phyloP scores from a whole-genome alignment of 2,329 filamentous ascomycete species.

The Orbilia javanica region DNA sequence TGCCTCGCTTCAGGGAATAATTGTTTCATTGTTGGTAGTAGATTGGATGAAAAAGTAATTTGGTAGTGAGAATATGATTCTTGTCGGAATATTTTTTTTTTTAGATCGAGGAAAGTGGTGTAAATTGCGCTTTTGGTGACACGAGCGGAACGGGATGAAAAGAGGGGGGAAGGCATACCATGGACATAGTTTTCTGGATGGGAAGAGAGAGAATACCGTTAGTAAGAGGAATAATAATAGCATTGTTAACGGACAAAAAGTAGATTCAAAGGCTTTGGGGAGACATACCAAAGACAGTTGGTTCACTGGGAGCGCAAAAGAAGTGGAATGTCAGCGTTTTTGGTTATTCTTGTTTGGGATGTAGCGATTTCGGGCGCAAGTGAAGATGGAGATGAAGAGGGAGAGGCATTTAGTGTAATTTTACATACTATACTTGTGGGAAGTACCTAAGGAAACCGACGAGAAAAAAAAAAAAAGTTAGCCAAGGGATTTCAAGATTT shows the following conservation, averaged over 20 bases:
- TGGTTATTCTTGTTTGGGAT: background rate
- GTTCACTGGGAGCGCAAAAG: constrained; percentile 73
- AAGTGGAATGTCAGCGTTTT: constrained; percentile 41
- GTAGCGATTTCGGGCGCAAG: constrained; percentile 51
- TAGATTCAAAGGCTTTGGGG: no score
- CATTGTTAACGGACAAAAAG: no score
- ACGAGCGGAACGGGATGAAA: constrained; percentile 4
- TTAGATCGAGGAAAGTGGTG: constrained; percentile 5
- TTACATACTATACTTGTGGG: constrained; percentile 85
- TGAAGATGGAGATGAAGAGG: background rate
- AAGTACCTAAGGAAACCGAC: constrained; percentile 83
- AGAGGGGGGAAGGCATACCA: constrained; percentile 71
- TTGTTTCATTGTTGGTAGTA: constrained; percentile 33
- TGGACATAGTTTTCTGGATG: constrained; percentile 92
- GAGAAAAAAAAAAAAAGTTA: constrained; percentile 53
- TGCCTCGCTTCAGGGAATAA: constrained; percentile 18
- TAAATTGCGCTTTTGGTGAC: constrained; percentile 50
- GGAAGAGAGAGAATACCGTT: constrained; percentile 25
- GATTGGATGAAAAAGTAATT: constrained; percentile 1
- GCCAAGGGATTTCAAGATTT: constrained; percentile 30
- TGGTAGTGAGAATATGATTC: background rate
- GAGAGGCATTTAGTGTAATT: constrained; percentile 62
- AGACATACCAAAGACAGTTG: constrained; percentile 82
- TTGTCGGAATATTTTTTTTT: background rate
- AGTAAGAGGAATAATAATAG: background rate